A percentile compares a stretch with the other conserved stretches of the same genome.
Evolutionary conservation across 805 yeast genomes (phyloP).

Genomic region (Lipomyces yamanashiensis): DNA sequence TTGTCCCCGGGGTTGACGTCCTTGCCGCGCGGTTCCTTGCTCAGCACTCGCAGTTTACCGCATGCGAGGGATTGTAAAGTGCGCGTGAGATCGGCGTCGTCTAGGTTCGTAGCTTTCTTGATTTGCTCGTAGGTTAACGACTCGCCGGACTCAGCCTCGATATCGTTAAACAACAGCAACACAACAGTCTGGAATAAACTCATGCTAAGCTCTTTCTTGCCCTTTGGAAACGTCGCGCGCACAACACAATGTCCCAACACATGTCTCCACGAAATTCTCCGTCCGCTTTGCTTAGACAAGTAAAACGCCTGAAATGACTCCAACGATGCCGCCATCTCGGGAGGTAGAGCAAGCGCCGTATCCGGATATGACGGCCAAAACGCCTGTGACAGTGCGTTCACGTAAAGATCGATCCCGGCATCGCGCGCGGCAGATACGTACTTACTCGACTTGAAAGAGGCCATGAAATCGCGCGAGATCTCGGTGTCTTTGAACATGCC

Average conservation of each 20-base stretch:
- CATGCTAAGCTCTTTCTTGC: conserved; percentile 42
- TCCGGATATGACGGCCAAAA: conserved; percentile 45
- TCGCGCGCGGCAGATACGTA: conserved; percentile 39
- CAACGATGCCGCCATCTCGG: conserved; percentile 36
- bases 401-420: conserved; percentile 35
- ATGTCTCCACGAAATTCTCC: conserved; percentile 42
- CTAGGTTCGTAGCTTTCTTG: conserved; percentile 35
- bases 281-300: conserved; percentile 34
- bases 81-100: conserved; percentile 34
- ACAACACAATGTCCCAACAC: conserved; percentile 42
- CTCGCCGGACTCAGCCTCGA: conserved; percentile 21
- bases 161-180: conserved; percentile 40
- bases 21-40: conserved; percentile 36
- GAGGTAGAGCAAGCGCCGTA: conserved; percentile 39
- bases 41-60: conserved; percentile 39
- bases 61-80: conserved; percentile 41
- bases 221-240: conserved; percentile 41
- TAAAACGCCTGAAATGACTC: conserved; percentile 40
- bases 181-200: conserved; percentile 42
- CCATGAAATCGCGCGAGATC: conserved; percentile 55
- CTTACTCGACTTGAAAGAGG: conserved; percentile 33
- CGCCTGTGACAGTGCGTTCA: conserved; percentile 42
- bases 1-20: conserved; percentile 36
- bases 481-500: conserved; percentile 86
- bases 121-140: conserved; percentile 35